phyloP scores from a whole-genome alignment of 208 protist species.

The Endotrypanum monterogeii region DNA sequence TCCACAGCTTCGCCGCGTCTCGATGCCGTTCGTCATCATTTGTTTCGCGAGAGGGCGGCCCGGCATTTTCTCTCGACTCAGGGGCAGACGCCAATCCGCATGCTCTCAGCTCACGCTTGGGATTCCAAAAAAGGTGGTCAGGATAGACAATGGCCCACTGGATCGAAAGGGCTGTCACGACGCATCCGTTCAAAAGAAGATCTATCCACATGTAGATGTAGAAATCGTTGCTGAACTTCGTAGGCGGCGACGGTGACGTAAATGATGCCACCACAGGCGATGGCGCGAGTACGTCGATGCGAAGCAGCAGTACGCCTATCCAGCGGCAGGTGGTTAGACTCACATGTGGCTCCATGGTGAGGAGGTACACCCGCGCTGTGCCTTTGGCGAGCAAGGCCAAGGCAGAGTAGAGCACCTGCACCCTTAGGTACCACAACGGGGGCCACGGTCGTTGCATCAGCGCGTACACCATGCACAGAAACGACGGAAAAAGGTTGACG shows the following conservation, averaged over 20 bases:
- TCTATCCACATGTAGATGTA: slow-evolving; percentile 18
- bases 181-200: slow-evolving; percentile 15
- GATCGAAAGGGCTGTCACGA: slow-evolving; percentile 6
- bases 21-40: not conserved
- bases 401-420: slow-evolving; percentile 23
- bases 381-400: slow-evolving; percentile 38
- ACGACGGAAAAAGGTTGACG: slow-evolving; percentile 40
- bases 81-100: not conserved
- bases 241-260: not conserved
- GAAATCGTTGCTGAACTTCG: not conserved
- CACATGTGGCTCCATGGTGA: not conserved
- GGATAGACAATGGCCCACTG: slow-evolving; percentile 27
- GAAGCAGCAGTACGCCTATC: slow-evolving; percentile 9
- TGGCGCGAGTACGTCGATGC: not conserved
- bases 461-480: slow-evolving; percentile 33
- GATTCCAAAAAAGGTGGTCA: slow-evolving; percentile 5
- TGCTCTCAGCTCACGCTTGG: not conserved
- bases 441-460: slow-evolving; percentile 47
- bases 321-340: slow-evolving; percentile 1
- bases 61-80: not conserved
- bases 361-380: slow-evolving; percentile 14
- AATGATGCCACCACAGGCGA: not conserved
- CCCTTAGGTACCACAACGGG: slow-evolving; percentile 28
- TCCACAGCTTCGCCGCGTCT: not conserved
- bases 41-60: not conserved